These are phyloP conservation scores for Paraglomus brasilianum DNA, from an alignment of 192 early-diverging fungal species.

Conservation along the genomic window DNA sequence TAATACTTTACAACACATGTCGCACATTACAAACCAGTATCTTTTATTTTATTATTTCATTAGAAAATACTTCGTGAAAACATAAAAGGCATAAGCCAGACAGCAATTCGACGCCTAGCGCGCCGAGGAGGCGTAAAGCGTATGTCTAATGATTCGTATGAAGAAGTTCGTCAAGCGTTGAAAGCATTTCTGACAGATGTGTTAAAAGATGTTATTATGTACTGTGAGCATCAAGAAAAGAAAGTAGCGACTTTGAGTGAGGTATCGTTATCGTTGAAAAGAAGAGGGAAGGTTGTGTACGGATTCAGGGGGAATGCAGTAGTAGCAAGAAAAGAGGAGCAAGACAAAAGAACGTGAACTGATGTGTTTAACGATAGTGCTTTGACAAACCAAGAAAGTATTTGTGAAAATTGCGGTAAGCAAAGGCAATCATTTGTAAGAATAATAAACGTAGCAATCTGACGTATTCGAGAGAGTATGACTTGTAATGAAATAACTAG, in stretches of 20 bases:
- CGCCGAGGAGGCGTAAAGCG: conserved; percentile 99
- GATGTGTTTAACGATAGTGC: too few relatives aligned
- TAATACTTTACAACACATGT: too few relatives aligned
- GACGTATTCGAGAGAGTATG: too few relatives aligned
- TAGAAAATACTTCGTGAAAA: conserved; percentile 7
- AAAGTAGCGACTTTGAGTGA: conserved; percentile 97
- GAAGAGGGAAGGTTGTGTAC: conserved; percentile 86
- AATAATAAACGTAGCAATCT: too few relatives aligned
- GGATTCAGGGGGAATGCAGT: conserved; percentile 30
- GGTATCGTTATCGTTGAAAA: conserved; percentile 94
- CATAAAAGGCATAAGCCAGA: conserved; percentile 5
- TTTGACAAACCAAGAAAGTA: too few relatives aligned
- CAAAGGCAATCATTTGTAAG: too few relatives aligned
- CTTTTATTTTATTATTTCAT: neutral
- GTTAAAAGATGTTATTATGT: conserved; percentile 92
- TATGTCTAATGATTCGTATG: conserved; percentile 93
- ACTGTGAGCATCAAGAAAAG: conserved; percentile 93
- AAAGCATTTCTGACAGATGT: conserved; percentile 96
- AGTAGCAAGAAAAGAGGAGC: too few relatives aligned
- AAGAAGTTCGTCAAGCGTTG: conserved; percentile 90
- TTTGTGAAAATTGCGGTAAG: too few relatives aligned
- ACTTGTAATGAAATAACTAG: too few relatives aligned
- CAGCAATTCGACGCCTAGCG: conserved; percentile 89
- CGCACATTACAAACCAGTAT: too few relatives aligned
- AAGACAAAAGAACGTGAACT: too few relatives aligned